Conservation (phyloP, 805 yeast genomes). For the Starmerella apis region DNA sequence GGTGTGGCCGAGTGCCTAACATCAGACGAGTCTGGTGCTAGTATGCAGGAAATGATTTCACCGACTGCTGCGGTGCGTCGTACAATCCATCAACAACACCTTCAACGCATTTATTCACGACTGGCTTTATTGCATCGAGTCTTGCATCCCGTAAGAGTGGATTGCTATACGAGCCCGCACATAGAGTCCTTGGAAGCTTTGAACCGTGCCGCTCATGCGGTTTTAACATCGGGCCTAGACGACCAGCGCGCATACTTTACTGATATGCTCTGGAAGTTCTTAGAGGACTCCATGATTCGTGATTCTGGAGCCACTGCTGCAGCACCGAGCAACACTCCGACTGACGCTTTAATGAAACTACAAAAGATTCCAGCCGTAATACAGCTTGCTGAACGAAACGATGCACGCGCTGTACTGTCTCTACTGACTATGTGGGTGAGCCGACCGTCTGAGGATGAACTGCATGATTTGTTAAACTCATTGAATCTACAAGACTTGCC, state of each 20-base stretch:
- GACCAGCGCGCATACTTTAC: not conserved
- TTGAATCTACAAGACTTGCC: not conserved
- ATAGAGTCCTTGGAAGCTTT: not conserved
- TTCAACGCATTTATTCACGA: conserved; percentile 1
- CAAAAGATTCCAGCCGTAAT: not conserved
- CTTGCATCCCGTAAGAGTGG: not conserved
- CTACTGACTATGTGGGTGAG: conserved; percentile 9
- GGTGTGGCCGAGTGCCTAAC: conserved; percentile 19
- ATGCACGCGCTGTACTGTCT: conserved; percentile 8
- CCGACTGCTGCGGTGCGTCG: not conserved
- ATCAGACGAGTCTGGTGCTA: conserved; percentile 7
- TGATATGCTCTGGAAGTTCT: not conserved
- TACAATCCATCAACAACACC: conserved; percentile 2
- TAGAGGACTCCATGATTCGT: not conserved
- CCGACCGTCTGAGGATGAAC: not conserved
- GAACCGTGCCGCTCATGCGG: not conserved
- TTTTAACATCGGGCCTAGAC: not conserved
- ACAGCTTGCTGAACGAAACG: not conserved
- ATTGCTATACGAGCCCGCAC: not conserved
- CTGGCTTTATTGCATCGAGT: not conserved
- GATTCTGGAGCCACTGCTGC: not conserved
- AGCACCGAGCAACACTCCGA: not conserved
- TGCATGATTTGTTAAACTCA: not conserved
- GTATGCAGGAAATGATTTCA: not conserved
- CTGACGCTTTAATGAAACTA: not conserved